A percentile compares a stretch with the other conserved stretches of the same genome.
Conservation (phyloP, 306 rosid genomes). For the Cicer pinnatifidum region DNA sequence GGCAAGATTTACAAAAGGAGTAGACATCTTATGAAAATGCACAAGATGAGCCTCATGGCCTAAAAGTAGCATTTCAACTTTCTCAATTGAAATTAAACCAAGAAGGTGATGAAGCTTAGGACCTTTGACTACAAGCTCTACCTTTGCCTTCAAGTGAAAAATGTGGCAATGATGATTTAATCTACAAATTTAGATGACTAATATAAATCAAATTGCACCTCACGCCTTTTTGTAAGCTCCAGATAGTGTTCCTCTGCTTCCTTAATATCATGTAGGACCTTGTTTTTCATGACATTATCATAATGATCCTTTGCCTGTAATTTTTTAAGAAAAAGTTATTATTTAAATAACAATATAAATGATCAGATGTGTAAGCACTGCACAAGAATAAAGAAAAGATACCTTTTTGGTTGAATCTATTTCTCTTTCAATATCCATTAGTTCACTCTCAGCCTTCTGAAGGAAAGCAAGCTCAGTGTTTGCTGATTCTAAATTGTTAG, state of each 20-base stretch:
- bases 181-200: slow-evolving; percentile 35
- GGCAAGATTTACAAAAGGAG: not conserved
- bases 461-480: slow-evolving; percentile 67
- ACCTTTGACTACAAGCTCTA: not conserved
- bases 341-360: slow-evolving; percentile 8
- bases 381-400: slow-evolving; percentile 9
- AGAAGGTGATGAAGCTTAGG: not conserved
- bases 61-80: not conserved
- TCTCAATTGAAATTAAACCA: not conserved
- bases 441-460: slow-evolving; percentile 69
- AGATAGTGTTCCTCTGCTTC: slow-evolving; percentile 60
- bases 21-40: not conserved
- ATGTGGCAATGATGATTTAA: slow-evolving; percentile 17
- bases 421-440: slow-evolving; percentile 63
- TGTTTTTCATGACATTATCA: slow-evolving; percentile 69
- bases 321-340: not conserved
- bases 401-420: slow-evolving; percentile 63
- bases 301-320: slow-evolving; percentile 72
- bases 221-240: slow-evolving; percentile 55
- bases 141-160: slow-evolving; percentile 1
- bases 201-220: slow-evolving; percentile 57
- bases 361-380: slow-evolving; percentile 29
- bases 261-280: slow-evolving; percentile 58
- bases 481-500: slow-evolving; percentile 62
- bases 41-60: not conserved